These are phyloP conservation scores for Dryas drummondii DNA, from an alignment of 306 rosid species.

Conservation along the genomic window DNA sequence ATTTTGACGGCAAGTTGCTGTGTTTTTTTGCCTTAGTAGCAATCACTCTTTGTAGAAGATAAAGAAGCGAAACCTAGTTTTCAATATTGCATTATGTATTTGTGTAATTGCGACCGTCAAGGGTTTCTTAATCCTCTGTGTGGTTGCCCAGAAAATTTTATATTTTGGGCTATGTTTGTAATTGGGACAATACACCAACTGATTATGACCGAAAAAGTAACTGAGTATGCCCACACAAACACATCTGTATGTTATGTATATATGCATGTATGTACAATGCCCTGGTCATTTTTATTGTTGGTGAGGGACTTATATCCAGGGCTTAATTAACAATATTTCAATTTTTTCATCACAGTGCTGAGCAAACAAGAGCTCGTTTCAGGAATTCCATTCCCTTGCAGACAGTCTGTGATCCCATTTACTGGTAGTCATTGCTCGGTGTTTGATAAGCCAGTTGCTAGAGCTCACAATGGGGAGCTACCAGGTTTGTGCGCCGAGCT, in stretches of 20 bases:
- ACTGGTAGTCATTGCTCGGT: constrained; percentile 33
- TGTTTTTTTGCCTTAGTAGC: not conserved
- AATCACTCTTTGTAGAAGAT: not conserved
- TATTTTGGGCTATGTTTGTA: not conserved
- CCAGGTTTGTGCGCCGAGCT: constrained; percentile 34
- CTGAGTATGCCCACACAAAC: not conserved
- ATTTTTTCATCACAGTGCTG: constrained; percentile 42
- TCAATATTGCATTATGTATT: not conserved
- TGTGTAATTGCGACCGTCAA: not conserved
- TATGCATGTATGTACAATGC: not conserved
- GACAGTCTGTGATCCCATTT: constrained; percentile 37
- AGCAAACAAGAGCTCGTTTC: constrained; percentile 45
- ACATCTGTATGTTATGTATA: not conserved
- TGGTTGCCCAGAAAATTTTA: not conserved
- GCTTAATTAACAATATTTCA: not conserved
- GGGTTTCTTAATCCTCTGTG: not conserved
- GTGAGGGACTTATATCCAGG: not conserved
- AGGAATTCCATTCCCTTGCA: constrained; percentile 38
- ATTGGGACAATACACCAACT: not conserved
- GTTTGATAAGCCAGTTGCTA: constrained; percentile 37
- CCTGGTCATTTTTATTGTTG: not conserved
- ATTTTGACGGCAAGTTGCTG: not conserved
- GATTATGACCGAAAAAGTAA: not conserved
- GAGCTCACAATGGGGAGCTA: constrained; percentile 27
- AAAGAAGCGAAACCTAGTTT: not conserved